Evolutionary conservation across 495 filamentous ascomycete species (phyloP).

Genomic region (Aspergillus campestris): DNA sequence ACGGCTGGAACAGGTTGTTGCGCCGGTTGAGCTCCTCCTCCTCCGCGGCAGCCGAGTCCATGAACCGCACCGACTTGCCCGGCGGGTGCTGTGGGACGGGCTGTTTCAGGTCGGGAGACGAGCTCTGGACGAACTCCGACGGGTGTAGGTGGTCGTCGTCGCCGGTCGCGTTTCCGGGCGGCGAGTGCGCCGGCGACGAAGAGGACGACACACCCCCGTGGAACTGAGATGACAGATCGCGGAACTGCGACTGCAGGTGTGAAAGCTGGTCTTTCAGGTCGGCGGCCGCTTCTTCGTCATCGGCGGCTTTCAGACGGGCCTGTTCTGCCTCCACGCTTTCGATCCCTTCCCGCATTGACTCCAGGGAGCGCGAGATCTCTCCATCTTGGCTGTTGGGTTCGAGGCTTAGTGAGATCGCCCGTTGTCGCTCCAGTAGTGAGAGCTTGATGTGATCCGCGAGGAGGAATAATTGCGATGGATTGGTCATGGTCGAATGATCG

Average conservation of each 20-base stretch:
- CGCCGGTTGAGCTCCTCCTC: slow-evolving; percentile 46
- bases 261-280: slow-evolving; percentile 65
- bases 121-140: slow-evolving; percentile 53
- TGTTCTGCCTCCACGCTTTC: slow-evolving; percentile 63
- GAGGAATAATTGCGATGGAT: slow-evolving; percentile 45
- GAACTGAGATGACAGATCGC: slow-evolving; percentile 53
- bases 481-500: slow-evolving; percentile 42
- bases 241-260: slow-evolving; percentile 46
- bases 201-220: slow-evolving; percentile 28
- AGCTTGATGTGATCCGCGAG: slow-evolving; percentile 49
- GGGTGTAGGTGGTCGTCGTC: slow-evolving; percentile 51
- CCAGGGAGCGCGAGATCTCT: slow-evolving; percentile 81
- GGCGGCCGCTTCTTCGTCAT: slow-evolving; percentile 45
- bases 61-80: slow-evolving; percentile 87
- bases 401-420: slow-evolving; percentile 79
- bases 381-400: slow-evolving; percentile 79
- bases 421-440: slow-evolving; percentile 69
- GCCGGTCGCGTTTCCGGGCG: slow-evolving; percentile 38
- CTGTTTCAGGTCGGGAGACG: slow-evolving; percentile 36
- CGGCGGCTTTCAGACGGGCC: slow-evolving; percentile 47
- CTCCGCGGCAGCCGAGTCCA: slow-evolving; percentile 50
- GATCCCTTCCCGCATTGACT: slow-evolving; percentile 77
- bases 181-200: too few species aligned
- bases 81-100: slow-evolving; percentile 39
- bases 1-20: slow-evolving; percentile 52